phyloP scores from a whole-genome alignment of 2,329 filamentous ascomycete species.

The Emergomyces pasteurianus region DNA sequence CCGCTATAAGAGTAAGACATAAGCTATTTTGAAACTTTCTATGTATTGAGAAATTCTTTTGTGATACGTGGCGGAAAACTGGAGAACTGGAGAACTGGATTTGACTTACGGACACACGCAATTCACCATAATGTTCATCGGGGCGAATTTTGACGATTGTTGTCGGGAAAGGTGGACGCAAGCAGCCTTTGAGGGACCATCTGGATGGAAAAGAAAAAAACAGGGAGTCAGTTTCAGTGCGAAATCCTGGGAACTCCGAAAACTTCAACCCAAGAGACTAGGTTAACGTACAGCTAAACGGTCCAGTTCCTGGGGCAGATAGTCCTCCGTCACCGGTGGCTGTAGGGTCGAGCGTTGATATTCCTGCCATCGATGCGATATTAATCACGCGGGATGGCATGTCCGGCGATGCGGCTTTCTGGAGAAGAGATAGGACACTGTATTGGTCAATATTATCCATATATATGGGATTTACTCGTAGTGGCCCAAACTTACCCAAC shows the following conservation, averaged over 20 bases:
- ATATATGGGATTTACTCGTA: background rate
- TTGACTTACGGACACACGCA: slow-evolving; percentile 23
- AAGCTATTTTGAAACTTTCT: background rate
- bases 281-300: slow-evolving; percentile 22
- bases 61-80: too few species aligned
- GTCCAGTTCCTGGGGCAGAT: slow-evolving; percentile 29
- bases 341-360: slow-evolving; percentile 36
- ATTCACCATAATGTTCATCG: slow-evolving; percentile 33
- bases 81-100: background rate
- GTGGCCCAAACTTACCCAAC: background rate
- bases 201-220: slow-evolving; percentile 3
- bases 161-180: slow-evolving; percentile 33
- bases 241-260: background rate
- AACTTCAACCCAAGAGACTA: background rate
- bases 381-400: slow-evolving; percentile 30
- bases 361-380: slow-evolving; percentile 31
- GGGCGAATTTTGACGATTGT: slow-evolving; percentile 30
- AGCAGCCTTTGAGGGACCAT: slow-evolving; percentile 32
- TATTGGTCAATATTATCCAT: slow-evolving; percentile 6
- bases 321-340: slow-evolving; percentile 33
- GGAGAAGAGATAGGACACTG: slow-evolving; percentile 26
- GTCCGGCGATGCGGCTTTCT: slow-evolving; percentile 22
- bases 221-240: background rate
- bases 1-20: slow-evolving; percentile 13
- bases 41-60: background rate